Conservation (phyloP, 179 eudicot species). For the Camellia oleifera region DNA sequence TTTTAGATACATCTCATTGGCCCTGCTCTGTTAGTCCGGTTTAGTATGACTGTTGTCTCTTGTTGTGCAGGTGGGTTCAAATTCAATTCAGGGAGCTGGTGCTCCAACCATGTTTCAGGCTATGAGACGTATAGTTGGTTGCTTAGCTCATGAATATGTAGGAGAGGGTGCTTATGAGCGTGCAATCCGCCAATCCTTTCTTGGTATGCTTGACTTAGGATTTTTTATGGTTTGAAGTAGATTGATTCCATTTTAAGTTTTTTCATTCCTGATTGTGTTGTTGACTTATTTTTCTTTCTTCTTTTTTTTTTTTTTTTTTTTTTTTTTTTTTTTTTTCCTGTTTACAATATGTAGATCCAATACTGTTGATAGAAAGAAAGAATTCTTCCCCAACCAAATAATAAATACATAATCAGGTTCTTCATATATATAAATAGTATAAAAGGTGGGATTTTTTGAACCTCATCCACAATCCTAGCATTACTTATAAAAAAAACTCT, state of each 20-base stretch:
- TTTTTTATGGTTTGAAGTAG: neutral
- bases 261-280: neutral
- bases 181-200: conserved; percentile 81
- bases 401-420: neutral
- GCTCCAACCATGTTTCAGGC: conserved; percentile 98
- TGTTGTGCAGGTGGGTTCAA: conserved; percentile 77
- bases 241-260: neutral
- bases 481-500: no score
- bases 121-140: conserved; percentile 75
- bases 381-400: no score
- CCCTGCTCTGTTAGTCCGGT: neutral
- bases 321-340: no score
- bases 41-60: neutral
- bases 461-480: no score
- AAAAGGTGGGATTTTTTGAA: no score
- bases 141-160: conserved; percentile 53
- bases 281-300: no score
- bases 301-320: no score
- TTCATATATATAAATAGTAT: neutral
- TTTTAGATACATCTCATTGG: neutral
- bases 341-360: neutral
- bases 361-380: neutral
- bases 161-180: conserved; percentile 70
- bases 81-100: conserved; percentile 95
- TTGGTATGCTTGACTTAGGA: conserved; percentile 43